Conservation (phyloP, 805 yeast genomes). For the Candida insectalens region DNA sequence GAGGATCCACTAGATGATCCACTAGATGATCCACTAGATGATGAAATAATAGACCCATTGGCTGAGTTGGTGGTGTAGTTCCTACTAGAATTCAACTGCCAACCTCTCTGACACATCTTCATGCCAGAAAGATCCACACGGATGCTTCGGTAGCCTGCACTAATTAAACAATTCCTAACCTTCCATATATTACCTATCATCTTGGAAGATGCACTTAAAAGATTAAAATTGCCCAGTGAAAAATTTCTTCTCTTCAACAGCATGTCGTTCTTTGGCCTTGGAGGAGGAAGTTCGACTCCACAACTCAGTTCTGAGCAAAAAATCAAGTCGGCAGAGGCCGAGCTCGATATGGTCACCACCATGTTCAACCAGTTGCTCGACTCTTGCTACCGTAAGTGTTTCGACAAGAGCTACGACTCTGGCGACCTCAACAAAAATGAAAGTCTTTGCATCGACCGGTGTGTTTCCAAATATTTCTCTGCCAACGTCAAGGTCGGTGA, state of each 20-base stretch:
- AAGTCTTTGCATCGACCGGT: conserved; percentile 84
- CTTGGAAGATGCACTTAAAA: too few relatives aligned
- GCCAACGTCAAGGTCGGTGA: conserved; percentile 94
- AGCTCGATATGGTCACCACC: conserved; percentile 93
- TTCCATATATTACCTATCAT: too few relatives aligned
- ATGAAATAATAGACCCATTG: too few relatives aligned
- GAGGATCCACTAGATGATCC: too few relatives aligned
- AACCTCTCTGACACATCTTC: too few relatives aligned
- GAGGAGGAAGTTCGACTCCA: conserved; percentile 45
- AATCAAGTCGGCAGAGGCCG: conserved; percentile 89
- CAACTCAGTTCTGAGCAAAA: conserved; percentile 68
- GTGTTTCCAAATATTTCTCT: conserved; percentile 91
- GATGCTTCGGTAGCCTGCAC: too few relatives aligned
- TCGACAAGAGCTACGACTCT: conserved; percentile 53
- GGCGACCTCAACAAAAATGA: conserved; percentile 73
- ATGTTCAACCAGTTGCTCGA: conserved; percentile 90
- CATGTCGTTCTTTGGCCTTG: conserved; percentile 71
- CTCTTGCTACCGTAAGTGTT: conserved; percentile 84
- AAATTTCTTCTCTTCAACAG: conserved; percentile 6
- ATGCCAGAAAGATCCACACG: too few relatives aligned
- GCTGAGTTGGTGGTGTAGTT: too few relatives aligned
- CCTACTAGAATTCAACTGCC: too few relatives aligned
- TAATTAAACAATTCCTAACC: too few relatives aligned
- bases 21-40: too few relatives aligned
- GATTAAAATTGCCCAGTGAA: neutral